A percentile compares a stretch with the other conserved stretches of the same genome.
phyloP scores from a whole-genome alignment of 192 early-diverging fungal species.

The Coemansia interrupta region DNA sequence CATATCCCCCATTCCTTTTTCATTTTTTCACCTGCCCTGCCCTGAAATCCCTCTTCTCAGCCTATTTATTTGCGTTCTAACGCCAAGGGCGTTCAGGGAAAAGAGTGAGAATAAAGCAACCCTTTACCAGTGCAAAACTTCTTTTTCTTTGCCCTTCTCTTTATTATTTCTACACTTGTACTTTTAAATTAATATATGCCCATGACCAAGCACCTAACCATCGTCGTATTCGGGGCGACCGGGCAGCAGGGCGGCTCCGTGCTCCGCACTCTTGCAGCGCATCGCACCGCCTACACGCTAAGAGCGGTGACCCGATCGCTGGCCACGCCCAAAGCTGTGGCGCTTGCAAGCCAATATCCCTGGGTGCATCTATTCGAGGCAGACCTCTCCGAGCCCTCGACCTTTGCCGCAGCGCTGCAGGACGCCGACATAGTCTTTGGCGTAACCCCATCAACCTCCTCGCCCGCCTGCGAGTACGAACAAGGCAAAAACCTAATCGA shows the following conservation, averaged over 20 bases:
- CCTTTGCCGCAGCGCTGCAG: constrained; percentile 5
- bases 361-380: constrained; percentile 19
- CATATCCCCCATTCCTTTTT: too few relatives aligned
- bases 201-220: constrained; percentile 7
- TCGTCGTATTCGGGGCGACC: constrained; percentile 29
- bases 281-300: constrained; percentile 8
- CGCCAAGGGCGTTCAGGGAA: too few relatives aligned
- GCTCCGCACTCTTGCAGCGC: constrained; percentile 12
- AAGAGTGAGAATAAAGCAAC: neutral
- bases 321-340: neutral
- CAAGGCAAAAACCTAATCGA: constrained; percentile 20
- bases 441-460: constrained; percentile 10
- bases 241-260: constrained; percentile 28
- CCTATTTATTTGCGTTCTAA: too few relatives aligned
- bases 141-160: neutral
- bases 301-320: constrained; percentile 17
- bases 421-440: constrained; percentile 21
- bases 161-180: too few relatives aligned
- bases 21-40: too few relatives aligned
- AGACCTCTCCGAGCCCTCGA: neutral
- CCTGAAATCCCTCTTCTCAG: too few relatives aligned
- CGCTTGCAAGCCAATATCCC: constrained; percentile 12
- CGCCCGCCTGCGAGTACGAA: constrained; percentile 6
- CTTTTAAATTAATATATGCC: too few relatives aligned
- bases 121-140: neutral